phyloP scores from a whole-genome alignment of 2,329 filamentous ascomycete genomes.

The Thielaviopsis musarum region DNA sequence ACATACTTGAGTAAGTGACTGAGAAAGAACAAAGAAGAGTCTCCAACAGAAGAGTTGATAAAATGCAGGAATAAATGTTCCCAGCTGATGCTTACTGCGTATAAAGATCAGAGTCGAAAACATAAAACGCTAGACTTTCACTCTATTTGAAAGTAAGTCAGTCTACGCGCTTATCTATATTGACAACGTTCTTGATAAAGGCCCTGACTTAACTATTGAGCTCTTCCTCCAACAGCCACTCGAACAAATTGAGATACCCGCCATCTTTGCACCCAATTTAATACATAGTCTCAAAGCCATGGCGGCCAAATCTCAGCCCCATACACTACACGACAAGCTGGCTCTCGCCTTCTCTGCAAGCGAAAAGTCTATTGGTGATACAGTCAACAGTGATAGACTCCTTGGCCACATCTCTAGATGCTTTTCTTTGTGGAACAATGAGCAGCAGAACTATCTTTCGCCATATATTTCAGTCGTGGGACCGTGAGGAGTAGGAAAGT shows the following conservation, averaged over 20 bases:
- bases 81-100: no score
- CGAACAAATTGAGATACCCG: not conserved
- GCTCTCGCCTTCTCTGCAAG: not conserved
- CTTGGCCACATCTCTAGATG: not conserved
- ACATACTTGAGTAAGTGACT: no score
- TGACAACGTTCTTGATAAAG: not conserved
- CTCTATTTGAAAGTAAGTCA: no score
- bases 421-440: not conserved
- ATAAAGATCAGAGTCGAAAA: no score
- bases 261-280: not conserved
- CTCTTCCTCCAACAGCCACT: not conserved
- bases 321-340: not conserved
- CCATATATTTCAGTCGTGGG: not conserved
- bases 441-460: not conserved
- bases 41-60: no score
- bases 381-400: not conserved
- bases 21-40: no score
- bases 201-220: not conserved
- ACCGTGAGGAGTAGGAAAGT: not conserved
- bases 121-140: no score
- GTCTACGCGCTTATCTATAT: no score
- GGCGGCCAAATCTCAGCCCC: not conserved
- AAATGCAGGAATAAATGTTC: no score
- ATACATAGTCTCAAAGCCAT: not conserved
- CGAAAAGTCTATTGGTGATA: not conserved